Conservation (phyloP, 345 rosid genomes). For the Alliaria petiolata region DNA sequence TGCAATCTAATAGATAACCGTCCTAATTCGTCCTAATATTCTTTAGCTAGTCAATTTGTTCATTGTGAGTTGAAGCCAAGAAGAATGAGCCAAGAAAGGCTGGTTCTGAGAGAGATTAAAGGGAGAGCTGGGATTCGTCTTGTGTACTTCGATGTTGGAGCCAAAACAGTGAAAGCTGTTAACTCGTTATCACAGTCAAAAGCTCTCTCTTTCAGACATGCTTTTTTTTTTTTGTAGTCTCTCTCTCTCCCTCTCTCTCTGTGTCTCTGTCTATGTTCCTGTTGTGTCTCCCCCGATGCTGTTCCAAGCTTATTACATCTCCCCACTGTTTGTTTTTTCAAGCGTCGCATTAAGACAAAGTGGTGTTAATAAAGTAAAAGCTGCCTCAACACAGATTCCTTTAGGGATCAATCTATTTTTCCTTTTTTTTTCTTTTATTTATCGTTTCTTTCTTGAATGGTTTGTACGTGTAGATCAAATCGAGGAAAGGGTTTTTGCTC, state of each 20-base stretch:
- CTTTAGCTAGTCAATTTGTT: neutral
- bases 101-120: slow-evolving; percentile 4
- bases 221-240: neutral
- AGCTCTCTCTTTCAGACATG: slow-evolving; percentile 19
- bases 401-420: slow-evolving; percentile 18
- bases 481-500: slow-evolving; percentile 17
- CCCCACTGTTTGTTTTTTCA: slow-evolving; percentile 15
- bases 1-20: slow-evolving; percentile 59
- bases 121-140: slow-evolving; percentile 22
- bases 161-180: slow-evolving; percentile 26
- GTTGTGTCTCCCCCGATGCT: slow-evolving; percentile 25
- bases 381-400: slow-evolving; percentile 21
- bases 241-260: neutral
- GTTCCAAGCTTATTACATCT: slow-evolving; percentile 16
- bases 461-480: slow-evolving; percentile 30
- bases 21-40: neutral
- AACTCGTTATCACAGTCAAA: slow-evolving; percentile 32
- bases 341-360: slow-evolving; percentile 25
- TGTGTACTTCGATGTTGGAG: slow-evolving; percentile 32
- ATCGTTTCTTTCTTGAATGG: slow-evolving; percentile 4
- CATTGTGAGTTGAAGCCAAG: slow-evolving; percentile 5
- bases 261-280: slow-evolving; percentile 26
- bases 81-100: slow-evolving; percentile 16
- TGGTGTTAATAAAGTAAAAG: slow-evolving; percentile 30
- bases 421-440: neutral